Base-by-base conservation (phyloP, 495 filamentous ascomycete genomes). In the Letharia lupina region DNA sequence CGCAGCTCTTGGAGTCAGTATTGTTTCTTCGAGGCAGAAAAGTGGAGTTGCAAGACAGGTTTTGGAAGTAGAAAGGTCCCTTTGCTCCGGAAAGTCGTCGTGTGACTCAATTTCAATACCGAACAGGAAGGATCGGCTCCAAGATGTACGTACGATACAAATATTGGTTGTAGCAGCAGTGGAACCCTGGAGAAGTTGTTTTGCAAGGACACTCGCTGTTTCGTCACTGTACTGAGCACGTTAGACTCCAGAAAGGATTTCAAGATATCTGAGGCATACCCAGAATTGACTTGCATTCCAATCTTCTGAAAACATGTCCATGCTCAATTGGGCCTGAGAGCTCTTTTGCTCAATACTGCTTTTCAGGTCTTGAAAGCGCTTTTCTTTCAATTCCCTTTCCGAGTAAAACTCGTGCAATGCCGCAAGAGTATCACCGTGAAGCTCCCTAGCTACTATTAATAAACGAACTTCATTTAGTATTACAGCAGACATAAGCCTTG, bases 251-350 rank as follows among this genome's bases (percentile, higher is more conserved):
- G 7, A 28, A 39, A 18, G 28, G 20, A 61, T 12, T 20, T 37
- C 23, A 16, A 65, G 59, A 16, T 33, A 44, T n/a, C 42, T 48
- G 12, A 3, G 61, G 72, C 78, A 1, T 75, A 88, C 86, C 88
- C 89, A 90, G 71, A 93, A 91, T 73, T 93, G 90, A 63, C 82
- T 86, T 64, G 87, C 81, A 65, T 92, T 88, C 90, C 90, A 93
- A 73, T 93, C 87, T 77, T 93, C 90, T 1, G 78, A 76, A 73
- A 93, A 93, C 18, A 82, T 77, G 5, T 88, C 86, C 81, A 93
- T 93, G 9, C 81, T 85, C 41, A 89, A 67, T 48, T 76, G 72
- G 41, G 68, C 68, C 62, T 68, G 67, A 5, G n/a, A 37, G 23
- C 70, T 52, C 60, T 70, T 76, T 67, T 77, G 75, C 73, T 79